A percentile compares a stretch with the other conserved stretches of the same genome.
Conservation (phyloP, 805 yeast species). For the Spathaspora passalidarum region DNA sequence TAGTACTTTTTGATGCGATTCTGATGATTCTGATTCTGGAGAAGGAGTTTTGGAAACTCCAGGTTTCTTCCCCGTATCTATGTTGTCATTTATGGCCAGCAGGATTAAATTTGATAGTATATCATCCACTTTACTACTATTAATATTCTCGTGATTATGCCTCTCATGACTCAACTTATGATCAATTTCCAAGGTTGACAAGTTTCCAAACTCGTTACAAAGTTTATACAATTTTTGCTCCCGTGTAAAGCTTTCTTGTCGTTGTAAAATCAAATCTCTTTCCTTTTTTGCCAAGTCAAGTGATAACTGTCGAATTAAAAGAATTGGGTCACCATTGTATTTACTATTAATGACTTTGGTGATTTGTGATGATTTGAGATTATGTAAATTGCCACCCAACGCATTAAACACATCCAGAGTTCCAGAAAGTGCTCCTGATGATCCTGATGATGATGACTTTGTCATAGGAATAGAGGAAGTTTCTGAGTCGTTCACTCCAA, state of each 20-base stretch:
- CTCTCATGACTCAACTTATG: constrained; percentile 17
- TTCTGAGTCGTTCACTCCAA: not conserved
- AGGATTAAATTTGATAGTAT: constrained; percentile 25
- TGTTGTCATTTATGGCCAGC: constrained; percentile 25
- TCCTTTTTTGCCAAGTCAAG: constrained; percentile 47
- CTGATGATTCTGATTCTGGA: not conserved
- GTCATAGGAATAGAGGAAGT: not conserved
- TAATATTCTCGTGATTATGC: constrained; percentile 4
- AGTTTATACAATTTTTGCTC: constrained; percentile 33
- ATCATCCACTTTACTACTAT: constrained; percentile 14
- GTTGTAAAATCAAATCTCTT: constrained; percentile 39
- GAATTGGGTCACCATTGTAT: constrained; percentile 22
- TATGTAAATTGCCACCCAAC: constrained; percentile 4
- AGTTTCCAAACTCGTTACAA: constrained; percentile 33
- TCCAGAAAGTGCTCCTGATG: not conserved
- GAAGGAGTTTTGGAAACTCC: too few relatives aligned
- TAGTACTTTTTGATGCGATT: not conserved
- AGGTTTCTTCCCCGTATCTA: constrained; percentile 4
- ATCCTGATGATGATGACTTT: not conserved
- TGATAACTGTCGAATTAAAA: constrained; percentile 45
- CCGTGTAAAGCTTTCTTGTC: constrained; percentile 27
- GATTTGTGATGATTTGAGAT: constrained; percentile 1
- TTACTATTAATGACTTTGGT: constrained; percentile 12
- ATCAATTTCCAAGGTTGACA: constrained; percentile 35
- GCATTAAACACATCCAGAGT: not conserved